A percentile compares a stretch with the other conserved stretches of the same genome.
Conservation (phyloP, 2,329 filamentous ascomycete species). For the Ceratocystis albifundus region DNA sequence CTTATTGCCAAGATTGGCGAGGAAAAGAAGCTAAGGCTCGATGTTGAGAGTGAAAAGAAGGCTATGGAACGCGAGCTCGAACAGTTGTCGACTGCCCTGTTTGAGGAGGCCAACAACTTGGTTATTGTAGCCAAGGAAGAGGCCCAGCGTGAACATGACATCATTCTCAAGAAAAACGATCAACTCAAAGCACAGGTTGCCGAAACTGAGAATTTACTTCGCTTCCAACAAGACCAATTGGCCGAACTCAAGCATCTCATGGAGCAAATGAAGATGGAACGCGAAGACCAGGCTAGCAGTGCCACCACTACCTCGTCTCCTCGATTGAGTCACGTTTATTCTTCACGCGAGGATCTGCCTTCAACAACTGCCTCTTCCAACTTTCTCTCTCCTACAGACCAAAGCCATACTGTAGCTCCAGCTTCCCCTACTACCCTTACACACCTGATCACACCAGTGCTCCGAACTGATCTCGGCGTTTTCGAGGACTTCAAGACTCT, state of each 20-base stretch:
- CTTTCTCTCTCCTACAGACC: slow-evolving; percentile 23
- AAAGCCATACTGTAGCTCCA: slow-evolving; percentile 31
- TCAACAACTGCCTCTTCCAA: slow-evolving; percentile 26
- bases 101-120: slow-evolving; percentile 98
- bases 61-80: slow-evolving; percentile 88
- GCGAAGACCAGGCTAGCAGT: slow-evolving; percentile 58
- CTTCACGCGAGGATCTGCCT: slow-evolving; percentile 36
- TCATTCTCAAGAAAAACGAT: slow-evolving; percentile 71
- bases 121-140: slow-evolving; percentile 76
- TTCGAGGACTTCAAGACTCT: slow-evolving; percentile 80
- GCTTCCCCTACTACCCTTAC: slow-evolving; percentile 61
- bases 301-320: slow-evolving; percentile 68
- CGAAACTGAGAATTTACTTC: slow-evolving; percentile 75
- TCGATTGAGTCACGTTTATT: slow-evolving; percentile 57
- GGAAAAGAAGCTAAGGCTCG: slow-evolving; percentile 52
- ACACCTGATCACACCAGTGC: slow-evolving; percentile 69
- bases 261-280: slow-evolving; percentile 67
- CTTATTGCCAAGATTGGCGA: slow-evolving; percentile 49
- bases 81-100: slow-evolving; percentile 79
- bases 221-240: slow-evolving; percentile 86
- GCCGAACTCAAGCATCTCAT: slow-evolving; percentile 84
- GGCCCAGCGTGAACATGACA: slow-evolving; percentile 72
- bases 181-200: slow-evolving; percentile 73
- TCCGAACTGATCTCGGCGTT: slow-evolving; percentile 67
- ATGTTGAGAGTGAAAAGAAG: slow-evolving; percentile 67